A percentile compares a stretch with the other conserved stretches of the same genome.
These are phyloP conservation scores for Amphichorda felina DNA, from an alignment of 2,329 filamentous ascomycete species.

Conservation along the genomic window DNA sequence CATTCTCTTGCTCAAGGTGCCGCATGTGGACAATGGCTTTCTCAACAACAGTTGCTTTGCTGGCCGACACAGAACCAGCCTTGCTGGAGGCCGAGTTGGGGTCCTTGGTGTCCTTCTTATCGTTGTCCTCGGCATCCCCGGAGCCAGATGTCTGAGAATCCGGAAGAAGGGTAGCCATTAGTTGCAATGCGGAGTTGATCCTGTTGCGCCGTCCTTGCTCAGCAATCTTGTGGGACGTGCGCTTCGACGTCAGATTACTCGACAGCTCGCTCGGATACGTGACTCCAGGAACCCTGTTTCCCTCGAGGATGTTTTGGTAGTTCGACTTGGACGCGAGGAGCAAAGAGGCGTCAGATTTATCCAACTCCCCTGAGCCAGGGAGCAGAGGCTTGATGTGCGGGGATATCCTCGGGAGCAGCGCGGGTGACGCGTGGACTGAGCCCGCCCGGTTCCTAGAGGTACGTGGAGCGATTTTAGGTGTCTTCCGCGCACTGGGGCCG, in stretches of 20 bases:
- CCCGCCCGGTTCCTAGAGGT: slow-evolving; percentile 57
- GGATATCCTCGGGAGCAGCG: slow-evolving; percentile 78
- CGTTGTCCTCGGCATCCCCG: slow-evolving; percentile 26
- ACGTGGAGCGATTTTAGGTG: slow-evolving; percentile 43
- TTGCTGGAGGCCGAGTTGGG: slow-evolving; percentile 65
- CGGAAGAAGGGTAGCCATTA: slow-evolving; percentile 83
- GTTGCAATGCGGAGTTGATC: slow-evolving; percentile 85
- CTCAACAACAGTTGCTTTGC: slow-evolving; percentile 96
- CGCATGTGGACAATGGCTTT: slow-evolving; percentile 94
- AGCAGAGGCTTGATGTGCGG: slow-evolving; percentile 89
- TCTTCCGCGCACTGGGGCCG: slow-evolving; percentile 35
- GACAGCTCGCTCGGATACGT: slow-evolving; percentile 85
- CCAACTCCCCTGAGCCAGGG: slow-evolving; percentile 41
- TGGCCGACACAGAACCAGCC: slow-evolving; percentile 76
- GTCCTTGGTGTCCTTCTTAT: slow-evolving; percentile 34
- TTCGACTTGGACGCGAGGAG: slow-evolving; percentile 91
- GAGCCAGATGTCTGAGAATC: slow-evolving; percentile 11
- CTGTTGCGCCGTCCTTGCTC: slow-evolving; percentile 92
- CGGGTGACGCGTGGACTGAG: slow-evolving; percentile 73
- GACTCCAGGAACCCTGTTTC: slow-evolving; percentile 79
- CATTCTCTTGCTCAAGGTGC: slow-evolving; percentile 63
- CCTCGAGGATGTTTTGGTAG: slow-evolving; percentile 94
- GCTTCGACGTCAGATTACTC: slow-evolving; percentile 89
- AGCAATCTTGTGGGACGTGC: slow-evolving; percentile 94
- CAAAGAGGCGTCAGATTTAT: slow-evolving; percentile 52